A percentile compares a stretch with the other conserved stretches of the same genome.
Conservation (phyloP, 2,329 filamentous ascomycete genomes). For the Bipolaris sorokiniana region DNA sequence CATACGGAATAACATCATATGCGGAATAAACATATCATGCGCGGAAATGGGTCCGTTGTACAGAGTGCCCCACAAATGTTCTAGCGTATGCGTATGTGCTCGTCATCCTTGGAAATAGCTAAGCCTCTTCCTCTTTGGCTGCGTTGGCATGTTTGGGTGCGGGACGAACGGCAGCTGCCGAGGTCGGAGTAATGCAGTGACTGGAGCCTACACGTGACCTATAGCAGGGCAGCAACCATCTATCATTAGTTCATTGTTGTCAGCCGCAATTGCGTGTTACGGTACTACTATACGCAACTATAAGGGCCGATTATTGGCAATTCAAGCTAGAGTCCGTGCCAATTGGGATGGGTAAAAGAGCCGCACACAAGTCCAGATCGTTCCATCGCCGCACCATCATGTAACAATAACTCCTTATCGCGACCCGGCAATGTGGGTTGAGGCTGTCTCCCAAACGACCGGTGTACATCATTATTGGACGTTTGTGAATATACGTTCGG, state of each 20-base stretch:
- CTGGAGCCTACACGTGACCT: neutral
- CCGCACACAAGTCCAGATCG: neutral
- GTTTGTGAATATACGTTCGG: neutral
- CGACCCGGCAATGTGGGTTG: neutral
- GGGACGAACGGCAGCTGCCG: slow-evolving; percentile 31
- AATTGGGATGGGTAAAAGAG: neutral
- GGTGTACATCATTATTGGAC: neutral
- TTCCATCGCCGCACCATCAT: neutral
- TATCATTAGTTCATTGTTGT: neutral
- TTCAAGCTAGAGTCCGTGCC: neutral
- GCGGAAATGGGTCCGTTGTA: slow-evolving; percentile 5
- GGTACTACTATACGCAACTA: neutral
- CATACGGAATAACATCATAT: neutral
- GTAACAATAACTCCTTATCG: neutral
- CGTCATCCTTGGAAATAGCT: slow-evolving; percentile 31
- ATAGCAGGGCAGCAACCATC: neutral
- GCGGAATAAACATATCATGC: neutral
- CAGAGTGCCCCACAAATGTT: neutral
- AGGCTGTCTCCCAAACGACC: neutral
- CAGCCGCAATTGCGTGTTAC: neutral
- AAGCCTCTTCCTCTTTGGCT: slow-evolving; percentile 25
- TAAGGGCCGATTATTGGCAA: neutral
- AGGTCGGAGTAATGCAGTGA: slow-evolving; percentile 29
- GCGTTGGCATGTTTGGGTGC: slow-evolving; percentile 15
- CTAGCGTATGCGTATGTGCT: slow-evolving; percentile 2